Percentiles rank a stretch among this genome's conserved stretches.
Conservation (phyloP, 2,329 filamentous ascomycete genomes). For the Phyllosticta citriasiana region DNA sequence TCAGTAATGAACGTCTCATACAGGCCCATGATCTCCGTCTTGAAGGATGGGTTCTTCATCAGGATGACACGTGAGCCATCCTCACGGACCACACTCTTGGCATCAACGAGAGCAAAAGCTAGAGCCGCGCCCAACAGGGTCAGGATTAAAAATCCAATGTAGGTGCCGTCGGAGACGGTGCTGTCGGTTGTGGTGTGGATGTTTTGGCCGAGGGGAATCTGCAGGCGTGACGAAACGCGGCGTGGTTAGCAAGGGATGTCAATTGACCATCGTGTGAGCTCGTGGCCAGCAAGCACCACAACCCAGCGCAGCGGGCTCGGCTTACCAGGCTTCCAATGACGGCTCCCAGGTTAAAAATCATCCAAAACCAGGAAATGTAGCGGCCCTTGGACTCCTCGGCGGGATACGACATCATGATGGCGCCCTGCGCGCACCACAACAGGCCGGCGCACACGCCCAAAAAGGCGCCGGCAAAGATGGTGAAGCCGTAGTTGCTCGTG, state of each 20-base stretch:
- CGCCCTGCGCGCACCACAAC: slow-evolving; percentile 73
- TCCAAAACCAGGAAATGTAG: slow-evolving; percentile 88
- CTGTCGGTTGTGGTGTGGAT: slow-evolving; percentile 45
- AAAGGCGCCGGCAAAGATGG: slow-evolving; percentile 65
- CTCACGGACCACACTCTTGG: slow-evolving; percentile 59
- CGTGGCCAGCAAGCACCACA: slow-evolving; percentile 22
- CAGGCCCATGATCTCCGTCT: slow-evolving; percentile 66
- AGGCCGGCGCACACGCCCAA: slow-evolving; percentile 71
- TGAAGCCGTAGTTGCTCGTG: slow-evolving; percentile 57
- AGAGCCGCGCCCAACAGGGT: slow-evolving; percentile 63
- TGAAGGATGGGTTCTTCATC: slow-evolving; percentile 86
- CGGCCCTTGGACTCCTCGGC: slow-evolving; percentile 71
- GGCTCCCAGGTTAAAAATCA: slow-evolving; percentile 86
- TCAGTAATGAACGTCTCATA: slow-evolving; percentile 61
- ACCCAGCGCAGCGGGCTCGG: slow-evolving; percentile 13
- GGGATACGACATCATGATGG: slow-evolving; percentile 86
- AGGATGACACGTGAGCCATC: slow-evolving; percentile 73
- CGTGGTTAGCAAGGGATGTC: slow-evolving; percentile 4
- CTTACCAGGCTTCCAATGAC: slow-evolving; percentile 69
- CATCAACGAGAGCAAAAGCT: slow-evolving; percentile 60
- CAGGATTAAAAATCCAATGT: slow-evolving; percentile 77
- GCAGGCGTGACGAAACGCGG: slow-evolving; percentile 1
- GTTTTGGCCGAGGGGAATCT: slow-evolving; percentile 66
- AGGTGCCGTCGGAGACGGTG: slow-evolving; percentile 66
- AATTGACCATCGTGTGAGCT: neutral